phyloP scores from a whole-genome alignment of 352 stramenopile species.

The Phytopythium litorale region DNA sequence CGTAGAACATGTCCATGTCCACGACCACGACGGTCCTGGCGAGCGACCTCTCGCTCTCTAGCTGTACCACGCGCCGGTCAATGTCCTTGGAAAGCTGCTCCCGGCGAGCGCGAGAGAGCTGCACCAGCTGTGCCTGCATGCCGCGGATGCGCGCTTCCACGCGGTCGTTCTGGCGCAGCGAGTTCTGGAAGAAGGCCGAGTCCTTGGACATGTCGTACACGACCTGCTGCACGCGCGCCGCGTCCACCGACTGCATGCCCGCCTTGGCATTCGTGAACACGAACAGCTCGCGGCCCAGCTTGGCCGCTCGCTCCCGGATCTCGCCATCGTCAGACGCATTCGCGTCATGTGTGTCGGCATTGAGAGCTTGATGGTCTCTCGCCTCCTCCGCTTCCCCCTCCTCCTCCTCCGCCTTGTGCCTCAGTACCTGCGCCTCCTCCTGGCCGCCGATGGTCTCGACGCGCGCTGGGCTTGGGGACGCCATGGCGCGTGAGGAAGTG shows the following conservation, averaged over 20 bases:
- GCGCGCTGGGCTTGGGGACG: not conserved
- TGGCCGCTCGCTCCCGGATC: constrained; percentile 1
- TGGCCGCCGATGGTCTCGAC: not conserved
- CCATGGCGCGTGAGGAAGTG: not conserved
- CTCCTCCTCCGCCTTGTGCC: not conserved
- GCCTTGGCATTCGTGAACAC: constrained; percentile 85
- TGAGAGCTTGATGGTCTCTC: not conserved
- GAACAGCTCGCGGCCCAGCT: constrained; percentile 46
- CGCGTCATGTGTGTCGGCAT: not conserved
- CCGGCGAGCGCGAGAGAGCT: constrained; percentile 36
- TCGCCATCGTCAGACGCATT: not conserved
- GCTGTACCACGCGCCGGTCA: constrained; percentile 36
- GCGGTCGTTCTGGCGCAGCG: constrained; percentile 84
- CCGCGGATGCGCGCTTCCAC: constrained; percentile 76
- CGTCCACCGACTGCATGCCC: constrained; percentile 88
- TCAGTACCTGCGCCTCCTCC: not conserved
- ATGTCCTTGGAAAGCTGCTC: constrained; percentile 34
- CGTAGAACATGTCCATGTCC: constrained; percentile 99
- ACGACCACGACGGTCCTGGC: constrained; percentile 84
- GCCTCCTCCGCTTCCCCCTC: not conserved
- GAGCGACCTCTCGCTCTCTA: constrained; percentile 53
- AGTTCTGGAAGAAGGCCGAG: constrained; percentile 92
- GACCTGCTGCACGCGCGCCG: constrained; percentile 89
- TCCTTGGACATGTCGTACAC: constrained; percentile 94
- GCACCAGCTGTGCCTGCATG: constrained; percentile 65